Evolutionary conservation across 495 filamentous ascomycete genomes (phyloP), one percentile per base, ranked within the genome.

Genomic region (Margaritispora aquatica): DNA sequence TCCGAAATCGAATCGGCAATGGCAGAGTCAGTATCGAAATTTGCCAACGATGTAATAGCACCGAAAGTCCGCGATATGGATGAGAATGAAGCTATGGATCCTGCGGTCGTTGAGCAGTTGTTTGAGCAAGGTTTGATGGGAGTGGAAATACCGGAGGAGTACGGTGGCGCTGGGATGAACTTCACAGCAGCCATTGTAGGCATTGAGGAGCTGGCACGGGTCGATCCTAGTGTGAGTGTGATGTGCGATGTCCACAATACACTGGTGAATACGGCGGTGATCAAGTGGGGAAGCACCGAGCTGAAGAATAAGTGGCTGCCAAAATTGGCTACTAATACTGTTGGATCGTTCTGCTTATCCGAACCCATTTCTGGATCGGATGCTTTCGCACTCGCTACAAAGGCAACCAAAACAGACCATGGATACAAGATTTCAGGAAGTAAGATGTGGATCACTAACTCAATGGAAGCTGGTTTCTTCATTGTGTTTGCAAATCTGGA

Each of bases 371-470:
- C 90, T 27, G 94, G 94, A 2, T 93, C 89, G 9, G 94, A 99
- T 73, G 95, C 94, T 19, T 99, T 99, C 70, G 95, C 95, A 0
- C 83, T 99, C 53, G 84, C 88, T 59, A 97, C 94, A 54, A 88
- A 88, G 70, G 94, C 94, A 24, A 88, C 84, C 24, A 80, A 86
- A 34, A 80, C 80, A n/a, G 76, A 74, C 20, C 82, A 85, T 61
- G 89, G 92, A 19, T 97, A 89, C 74, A 87, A 81, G 71, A 86
- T 99, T 70, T 88, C 84, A 55, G 94, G 94, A 51, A 84, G 81
- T 69, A 99, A 99, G 80, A 97, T 97, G 93, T 99, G 94, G 94
- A 99, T 99, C 73, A 97, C 94, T 59, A 99, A 97, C 75, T 83
- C 87, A 53, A 86, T 91, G 76, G 95, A 99, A 76, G 85, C 93